Percentiles rank a stretch among this genome's conserved stretches.
phyloP scores from a whole-genome alignment of 2,329 filamentous ascomycete genomes.

The Thyridium curvatum region DNA sequence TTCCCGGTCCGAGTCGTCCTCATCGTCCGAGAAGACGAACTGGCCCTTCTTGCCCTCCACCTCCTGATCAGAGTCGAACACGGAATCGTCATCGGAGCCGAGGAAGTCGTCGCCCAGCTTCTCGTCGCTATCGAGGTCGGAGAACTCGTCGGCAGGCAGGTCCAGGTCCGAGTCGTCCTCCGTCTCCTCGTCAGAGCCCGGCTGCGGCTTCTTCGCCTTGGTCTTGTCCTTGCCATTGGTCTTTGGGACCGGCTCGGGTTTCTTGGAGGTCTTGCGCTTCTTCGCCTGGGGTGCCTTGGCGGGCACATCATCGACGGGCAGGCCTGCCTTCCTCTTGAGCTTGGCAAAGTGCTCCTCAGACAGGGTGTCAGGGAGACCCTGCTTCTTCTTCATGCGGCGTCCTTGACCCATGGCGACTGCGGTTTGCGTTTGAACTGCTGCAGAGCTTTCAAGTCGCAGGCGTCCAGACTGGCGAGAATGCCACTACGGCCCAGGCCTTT shows the following conservation, averaged over 20 bases:
- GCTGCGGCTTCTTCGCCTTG: constrained; percentile 22
- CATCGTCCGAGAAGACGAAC: constrained; percentile 92
- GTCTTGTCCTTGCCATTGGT: constrained; percentile 26
- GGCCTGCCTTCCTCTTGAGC: constrained; percentile 76
- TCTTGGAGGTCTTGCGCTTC: constrained; percentile 40
- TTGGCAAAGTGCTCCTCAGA: constrained; percentile 75
- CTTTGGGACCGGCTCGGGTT: constrained; percentile 20
- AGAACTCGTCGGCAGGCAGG: constrained; percentile 26
- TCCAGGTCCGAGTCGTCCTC: constrained; percentile 33
- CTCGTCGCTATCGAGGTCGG: constrained; percentile 35
- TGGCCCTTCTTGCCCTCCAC: constrained; percentile 40
- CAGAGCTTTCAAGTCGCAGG: too few relatives aligned
- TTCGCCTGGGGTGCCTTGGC: constrained; percentile 49
- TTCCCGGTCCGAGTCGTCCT: constrained; percentile 83
- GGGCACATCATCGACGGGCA: constrained; percentile 53
- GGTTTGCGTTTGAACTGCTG: too few relatives aligned
- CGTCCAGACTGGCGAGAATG: too few relatives aligned
- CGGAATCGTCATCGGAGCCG: constrained; percentile 51
- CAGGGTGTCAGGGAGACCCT: constrained; percentile 77
- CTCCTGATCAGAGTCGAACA: constrained; percentile 68
- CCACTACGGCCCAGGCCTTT: too few relatives aligned
- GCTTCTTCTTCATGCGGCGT: constrained; percentile 92
- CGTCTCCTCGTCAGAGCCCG: constrained; percentile 33
- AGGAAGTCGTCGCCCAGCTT: constrained; percentile 54
- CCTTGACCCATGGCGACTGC: constrained; percentile 66